Base-by-base conservation (phyloP, 2,329 filamentous ascomycete genomes). In the Curvularia sp. region DNA sequence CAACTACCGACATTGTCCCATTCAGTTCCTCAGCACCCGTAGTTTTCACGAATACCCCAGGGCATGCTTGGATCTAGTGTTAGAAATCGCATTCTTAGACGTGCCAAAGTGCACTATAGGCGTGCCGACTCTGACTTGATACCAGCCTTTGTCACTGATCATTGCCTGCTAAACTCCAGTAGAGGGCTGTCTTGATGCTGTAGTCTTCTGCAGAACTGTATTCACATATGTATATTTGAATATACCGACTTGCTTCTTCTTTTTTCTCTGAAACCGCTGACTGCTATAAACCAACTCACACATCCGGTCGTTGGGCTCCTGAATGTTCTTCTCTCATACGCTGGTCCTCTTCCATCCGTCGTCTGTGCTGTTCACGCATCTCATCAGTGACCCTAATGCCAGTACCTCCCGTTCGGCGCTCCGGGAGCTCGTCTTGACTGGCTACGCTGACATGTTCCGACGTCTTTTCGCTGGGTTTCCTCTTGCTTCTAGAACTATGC, bases 361-460 rank as follows among this genome's bases (percentile, higher is more conserved):
- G 39, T 18, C 9, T 50, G 30, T 59, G 46, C 34, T 60, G 42
- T 25, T 52, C 43, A 21, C 53, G 43, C 25, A 60, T 25, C 43
- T 59, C 53, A 25, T 57, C 43, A 28, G 57, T 53, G 21, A 59
- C 39, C 21, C 28, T 30, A 19, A 59, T 47, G n/a, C 56, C 56
- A 3, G 53, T 41, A 12, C 47, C 56, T 19, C 49, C 49, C 7
- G 39, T 53, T 25, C 56, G 49, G 25, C 36, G 47, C 46, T 46
- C 41, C 23, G 62, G 61, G 3, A 65, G 57, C 50, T 65, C 55
- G 28, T 65, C 62, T 23, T 63, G 57, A 19, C 55, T 53, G 19
- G 49, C 58, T 27, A 61, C 39, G 12, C 55, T 55, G 5, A 47
- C 47, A 12, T 53, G 50, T 13, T 50, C 47, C 15, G 45, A 54